Base-by-base conservation (phyloP, 106 monocot species). In the Allium fistulosum region DNA sequence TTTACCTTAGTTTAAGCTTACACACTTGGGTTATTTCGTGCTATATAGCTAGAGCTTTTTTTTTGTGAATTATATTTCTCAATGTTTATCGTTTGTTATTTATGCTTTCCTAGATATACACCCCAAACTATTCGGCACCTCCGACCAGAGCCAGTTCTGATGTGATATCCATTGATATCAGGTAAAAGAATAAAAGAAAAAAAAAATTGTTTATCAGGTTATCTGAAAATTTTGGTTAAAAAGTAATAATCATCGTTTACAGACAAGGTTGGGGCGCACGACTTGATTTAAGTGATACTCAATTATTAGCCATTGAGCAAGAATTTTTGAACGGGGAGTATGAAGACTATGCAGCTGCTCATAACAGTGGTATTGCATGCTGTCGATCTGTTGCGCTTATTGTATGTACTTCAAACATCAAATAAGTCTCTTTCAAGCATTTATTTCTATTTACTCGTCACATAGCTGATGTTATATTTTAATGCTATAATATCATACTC, bases 241-340 rank as follows among this genome's bases (percentile, higher is more conserved):
- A 45, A 57, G 14, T 1, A 22, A 22, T 22, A 22, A 22, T 22
- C 22, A 22, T 22, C 22, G 22, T 63, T 63, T 48, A 48, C 61
- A 95, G 87, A 71, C 91, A 83, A 79, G 71, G 79, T 62, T 95
- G 94, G 94, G 83, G 76, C 45, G 46, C 76, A 62, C 76, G 80
- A 51, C 75, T 94, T 59, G 85, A 84, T 73, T 67, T 85, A 49
- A 79, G 78, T 62, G 85, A 91, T 67, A 85, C 88, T 64, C 91
- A 79, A 75, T 95, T 88, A 66, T 64, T 91, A 7, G 88, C 88
- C 45, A 79, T 95, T 76, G 81, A 95, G 75, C 88, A 91, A 57
- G 82, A 88, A 70, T 65, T 95, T 22, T 79, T 95, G 14, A 78
- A 78, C 72, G 85, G 79, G 48, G 91, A 95, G 26, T 95, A 85